Conservation (phyloP, 2,329 filamentous ascomycete species). For the Anisogramma anomala region DNA sequence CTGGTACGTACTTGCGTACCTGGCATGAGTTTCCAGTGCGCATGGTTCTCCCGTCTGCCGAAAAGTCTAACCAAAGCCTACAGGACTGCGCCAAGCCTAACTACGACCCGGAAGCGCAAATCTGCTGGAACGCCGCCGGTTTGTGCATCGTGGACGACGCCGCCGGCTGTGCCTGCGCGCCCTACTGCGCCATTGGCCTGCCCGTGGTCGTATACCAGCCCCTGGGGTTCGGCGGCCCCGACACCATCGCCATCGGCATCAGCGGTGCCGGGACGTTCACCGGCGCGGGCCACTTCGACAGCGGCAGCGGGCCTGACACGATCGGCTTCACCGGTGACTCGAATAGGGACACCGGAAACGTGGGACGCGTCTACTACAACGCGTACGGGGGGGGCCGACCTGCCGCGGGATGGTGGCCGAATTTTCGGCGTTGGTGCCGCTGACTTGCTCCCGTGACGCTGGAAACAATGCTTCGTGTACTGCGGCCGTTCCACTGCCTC, state of each 20-base stretch:
- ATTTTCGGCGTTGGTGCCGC: constrained; percentile 6
- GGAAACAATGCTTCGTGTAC: constrained; percentile 11
- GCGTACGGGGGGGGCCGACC: background rate
- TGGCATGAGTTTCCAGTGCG: too few relatives aligned
- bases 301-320: constrained; percentile 1
- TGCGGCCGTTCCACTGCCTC: constrained; percentile 4
- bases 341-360: background rate
- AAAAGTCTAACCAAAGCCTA: background rate
- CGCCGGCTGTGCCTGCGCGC: constrained; percentile 1
- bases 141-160: background rate
- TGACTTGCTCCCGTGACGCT: constrained; percentile 6
- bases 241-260: constrained; percentile 5
- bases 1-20: background rate
- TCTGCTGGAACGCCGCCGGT: constrained; percentile 7
- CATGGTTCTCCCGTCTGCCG: background rate
- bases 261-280: background rate
- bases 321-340: constrained; percentile 9
- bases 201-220: constrained; percentile 1
- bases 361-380: background rate
- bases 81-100: constrained; percentile 8
- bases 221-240: constrained; percentile 5
- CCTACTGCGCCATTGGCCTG: constrained; percentile 5
- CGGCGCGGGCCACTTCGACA: constrained; percentile 6
- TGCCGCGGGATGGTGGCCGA: constrained; percentile 1
- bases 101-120: constrained; percentile 1